A percentile compares a stretch with the other conserved stretches of the same genome.
These are phyloP conservation scores for Fusarium sp. DNA, from an alignment of 2,329 filamentous ascomycete genomes.

Conservation along the genomic window DNA sequence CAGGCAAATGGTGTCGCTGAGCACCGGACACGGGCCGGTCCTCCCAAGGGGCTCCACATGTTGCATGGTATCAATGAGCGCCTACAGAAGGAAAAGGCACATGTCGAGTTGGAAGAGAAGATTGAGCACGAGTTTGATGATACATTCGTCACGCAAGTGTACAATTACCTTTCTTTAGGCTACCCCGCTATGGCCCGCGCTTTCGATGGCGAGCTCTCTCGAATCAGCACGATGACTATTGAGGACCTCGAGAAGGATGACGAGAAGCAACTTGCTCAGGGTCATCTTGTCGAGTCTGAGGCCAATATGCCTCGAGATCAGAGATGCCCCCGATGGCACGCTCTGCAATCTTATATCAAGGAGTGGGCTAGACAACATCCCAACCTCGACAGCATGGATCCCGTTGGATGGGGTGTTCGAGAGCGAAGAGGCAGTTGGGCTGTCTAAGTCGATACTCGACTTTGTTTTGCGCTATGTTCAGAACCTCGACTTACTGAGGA, in stretches of 20 bases:
- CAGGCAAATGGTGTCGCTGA: constrained; percentile 37
- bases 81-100: constrained; percentile 61
- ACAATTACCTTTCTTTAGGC: constrained; percentile 94
- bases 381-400: constrained; percentile 69
- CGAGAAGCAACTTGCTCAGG: constrained; percentile 67
- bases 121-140: constrained; percentile 79
- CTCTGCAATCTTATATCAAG: constrained; percentile 82
- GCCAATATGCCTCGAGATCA: constrained; percentile 57
- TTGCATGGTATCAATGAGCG: constrained; percentile 64
- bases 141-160: constrained; percentile 91
- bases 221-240: constrained; percentile 78
- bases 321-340: constrained; percentile 81
- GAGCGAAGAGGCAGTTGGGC: constrained; percentile 79
- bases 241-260: constrained; percentile 79
- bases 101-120: constrained; percentile 63
- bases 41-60: constrained; percentile 60
- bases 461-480: constrained; percentile 4
- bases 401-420: constrained; percentile 74
- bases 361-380: constrained; percentile 94
- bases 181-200: constrained; percentile 86
- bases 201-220: constrained; percentile 86
- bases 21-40: constrained; percentile 45
- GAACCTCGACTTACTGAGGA: neutral
- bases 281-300: constrained; percentile 75
- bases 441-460: constrained; percentile 55